These are phyloP conservation scores for Fraxinus angustifolia DNA, from an alignment of 305 asterid species.

Conservation along the genomic window DNA sequence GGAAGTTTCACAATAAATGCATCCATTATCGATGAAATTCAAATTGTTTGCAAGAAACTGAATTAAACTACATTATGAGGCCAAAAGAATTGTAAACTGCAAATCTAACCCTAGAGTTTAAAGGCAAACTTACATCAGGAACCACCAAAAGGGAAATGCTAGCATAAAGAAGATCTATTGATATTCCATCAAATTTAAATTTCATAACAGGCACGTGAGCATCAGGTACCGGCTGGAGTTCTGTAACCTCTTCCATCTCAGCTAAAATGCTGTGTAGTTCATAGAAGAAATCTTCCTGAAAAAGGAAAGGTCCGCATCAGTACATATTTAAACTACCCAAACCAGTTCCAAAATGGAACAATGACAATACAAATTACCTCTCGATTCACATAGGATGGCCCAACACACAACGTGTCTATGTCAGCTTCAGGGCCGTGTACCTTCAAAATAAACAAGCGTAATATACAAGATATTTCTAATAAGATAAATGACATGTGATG, in stretches of 20 bases:
- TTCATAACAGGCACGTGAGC: constrained; percentile 98
- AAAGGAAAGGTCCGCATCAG: constrained; percentile 21
- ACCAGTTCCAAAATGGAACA: constrained; percentile 5
- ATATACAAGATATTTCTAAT: neutral
- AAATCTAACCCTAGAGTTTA: neutral
- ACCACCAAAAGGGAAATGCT: constrained; percentile 77
- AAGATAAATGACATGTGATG: neutral
- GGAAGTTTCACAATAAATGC: neutral
- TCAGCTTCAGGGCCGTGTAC: constrained; percentile 98
- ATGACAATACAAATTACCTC: constrained; percentile 38
- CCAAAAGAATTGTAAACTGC: neutral
- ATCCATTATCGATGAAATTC: neutral
- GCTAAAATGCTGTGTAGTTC: constrained; percentile 63
- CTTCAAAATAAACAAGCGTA: constrained; percentile 26
- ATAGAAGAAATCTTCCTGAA: constrained; percentile 78
- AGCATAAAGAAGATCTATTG: constrained; percentile 91
- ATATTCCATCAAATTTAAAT: constrained; percentile 89
- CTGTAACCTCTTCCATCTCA: constrained; percentile 73
- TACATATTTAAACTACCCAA: neutral
- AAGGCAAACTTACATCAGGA: constrained; percentile 64
- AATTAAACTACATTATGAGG: neutral
- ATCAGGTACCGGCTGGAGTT: constrained; percentile 92
- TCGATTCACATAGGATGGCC: constrained; percentile 83
- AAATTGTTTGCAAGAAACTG: neutral
- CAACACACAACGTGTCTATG: constrained; percentile 85